A percentile compares a stretch with the other conserved stretches of the same genome.
Conservation (phyloP, 805 yeast genomes). For the Candida jianshihensis region DNA sequence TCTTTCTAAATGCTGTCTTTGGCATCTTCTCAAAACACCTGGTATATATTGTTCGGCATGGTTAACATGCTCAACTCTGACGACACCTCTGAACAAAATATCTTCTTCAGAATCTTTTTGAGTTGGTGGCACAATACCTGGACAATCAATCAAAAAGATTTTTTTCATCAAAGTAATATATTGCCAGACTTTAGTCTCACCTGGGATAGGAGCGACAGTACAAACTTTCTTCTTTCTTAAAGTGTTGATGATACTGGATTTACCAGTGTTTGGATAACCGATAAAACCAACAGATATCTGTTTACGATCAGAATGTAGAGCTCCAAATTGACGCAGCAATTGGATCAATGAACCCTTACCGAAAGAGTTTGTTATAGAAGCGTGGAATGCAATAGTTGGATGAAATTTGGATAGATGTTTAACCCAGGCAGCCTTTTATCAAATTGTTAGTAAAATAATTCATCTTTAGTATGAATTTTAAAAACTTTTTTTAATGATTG, state of each 20-base stretch:
- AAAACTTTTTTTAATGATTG: no score
- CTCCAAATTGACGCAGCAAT: slow-evolving; percentile 84
- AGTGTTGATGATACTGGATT: slow-evolving; percentile 90
- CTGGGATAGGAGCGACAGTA: slow-evolving; percentile 96
- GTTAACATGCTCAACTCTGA: slow-evolving; percentile 95
- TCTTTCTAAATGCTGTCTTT: slow-evolving; percentile 84
- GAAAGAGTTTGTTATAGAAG: slow-evolving; percentile 93
- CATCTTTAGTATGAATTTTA: neutral
- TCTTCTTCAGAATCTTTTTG: slow-evolving; percentile 85
- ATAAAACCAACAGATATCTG: slow-evolving; percentile 96
- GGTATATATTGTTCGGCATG: slow-evolving; percentile 94
- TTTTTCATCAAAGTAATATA: slow-evolving; percentile 95
- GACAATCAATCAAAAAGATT: slow-evolving; percentile 93
- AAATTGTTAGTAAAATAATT: slow-evolving; percentile 13
- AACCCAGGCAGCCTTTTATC: slow-evolving; percentile 94
- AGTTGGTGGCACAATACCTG: slow-evolving; percentile 98
- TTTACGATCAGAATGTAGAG: slow-evolving; percentile 85
- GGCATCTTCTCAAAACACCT: slow-evolving; percentile 76
- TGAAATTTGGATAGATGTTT: slow-evolving; percentile 84
- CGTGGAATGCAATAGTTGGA: slow-evolving; percentile 97
- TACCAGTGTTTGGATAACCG: slow-evolving; percentile 97
- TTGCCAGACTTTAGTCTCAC: slow-evolving; percentile 99
- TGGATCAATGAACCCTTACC: slow-evolving; percentile 97
- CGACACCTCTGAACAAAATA: slow-evolving; percentile 92
- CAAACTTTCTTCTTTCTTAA: slow-evolving; percentile 93